Evolutionary conservation across 108 stramenopile genomes (phyloP).

Genomic region (Nitzschia putrida): DNA sequence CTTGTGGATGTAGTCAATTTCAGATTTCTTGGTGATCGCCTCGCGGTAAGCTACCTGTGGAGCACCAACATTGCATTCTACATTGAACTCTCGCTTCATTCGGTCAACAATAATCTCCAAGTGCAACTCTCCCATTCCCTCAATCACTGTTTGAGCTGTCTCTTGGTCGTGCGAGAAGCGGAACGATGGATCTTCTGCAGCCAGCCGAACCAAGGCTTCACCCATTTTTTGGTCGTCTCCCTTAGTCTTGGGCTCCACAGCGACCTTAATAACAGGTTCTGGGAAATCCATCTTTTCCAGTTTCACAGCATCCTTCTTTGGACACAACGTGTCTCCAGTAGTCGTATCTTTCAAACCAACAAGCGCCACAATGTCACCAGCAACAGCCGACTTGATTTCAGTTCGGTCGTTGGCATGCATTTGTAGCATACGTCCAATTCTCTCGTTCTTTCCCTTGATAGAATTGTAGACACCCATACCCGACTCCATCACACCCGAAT

Average conservation of each 20-base stretch:
- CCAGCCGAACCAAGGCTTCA: constrained; percentile 93
- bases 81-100: constrained; percentile 98
- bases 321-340: constrained; percentile 97
- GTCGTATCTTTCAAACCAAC: constrained; percentile 96
- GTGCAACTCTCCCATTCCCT: constrained; percentile 99
- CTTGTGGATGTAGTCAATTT: constrained; percentile 98
- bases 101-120: constrained; percentile 99
- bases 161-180: constrained; percentile 94
- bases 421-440: constrained; percentile 96
- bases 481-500: constrained; percentile 92
- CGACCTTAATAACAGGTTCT: constrained; percentile 97
- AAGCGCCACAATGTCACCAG: constrained; percentile 95
- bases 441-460: constrained; percentile 97
- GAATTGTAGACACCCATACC: constrained; percentile 94
- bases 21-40: constrained; percentile 90
- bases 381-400: constrained; percentile 88
- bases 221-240: constrained; percentile 93
- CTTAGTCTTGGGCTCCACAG: constrained; percentile 95
- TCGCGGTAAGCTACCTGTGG: constrained; percentile 97
- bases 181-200: constrained; percentile 98
- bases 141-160: constrained; percentile 97
- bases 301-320: constrained; percentile 74
- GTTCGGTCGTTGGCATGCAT: constrained; percentile 97
- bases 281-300: constrained; percentile 99
- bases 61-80: constrained; percentile 90